Conservation (phyloP, 176 grass and related monocot genomes). For the Saccharum officinarum region DNA sequence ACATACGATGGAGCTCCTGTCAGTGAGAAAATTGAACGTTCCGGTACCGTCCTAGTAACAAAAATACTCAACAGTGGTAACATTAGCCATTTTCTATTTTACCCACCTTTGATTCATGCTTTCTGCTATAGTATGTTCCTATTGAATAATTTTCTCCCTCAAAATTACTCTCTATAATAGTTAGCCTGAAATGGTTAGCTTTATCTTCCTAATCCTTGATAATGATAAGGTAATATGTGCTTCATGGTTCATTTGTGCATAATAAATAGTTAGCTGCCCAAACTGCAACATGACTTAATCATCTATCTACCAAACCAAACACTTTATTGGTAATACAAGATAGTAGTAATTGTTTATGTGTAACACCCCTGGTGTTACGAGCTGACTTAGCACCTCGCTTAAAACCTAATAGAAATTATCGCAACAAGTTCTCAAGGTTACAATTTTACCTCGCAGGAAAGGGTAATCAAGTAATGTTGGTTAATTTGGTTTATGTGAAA, state of each 20-base stretch:
- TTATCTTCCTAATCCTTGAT: background rate
- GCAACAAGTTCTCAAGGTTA: no score
- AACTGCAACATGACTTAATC: constrained; percentile 23
- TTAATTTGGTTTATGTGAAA: no score
- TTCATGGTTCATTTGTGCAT: constrained; percentile 8
- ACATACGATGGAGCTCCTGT: background rate
- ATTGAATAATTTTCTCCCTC: background rate
- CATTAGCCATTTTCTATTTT: background rate
- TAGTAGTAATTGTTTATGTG: background rate
- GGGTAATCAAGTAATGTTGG: no score
- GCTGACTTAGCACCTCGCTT: no score
- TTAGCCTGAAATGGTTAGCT: constrained; percentile 25
- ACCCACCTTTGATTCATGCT: background rate
- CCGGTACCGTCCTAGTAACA: background rate
- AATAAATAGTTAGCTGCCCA: constrained; percentile 17
- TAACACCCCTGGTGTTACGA: no score
- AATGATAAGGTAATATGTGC: background rate
- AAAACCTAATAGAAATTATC: no score
- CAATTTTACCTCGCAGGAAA: no score
- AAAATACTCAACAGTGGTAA: background rate
- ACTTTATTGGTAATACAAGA: background rate
- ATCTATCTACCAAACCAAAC: constrained; percentile 10
- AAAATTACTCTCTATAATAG: background rate
- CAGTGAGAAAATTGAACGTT: no score
- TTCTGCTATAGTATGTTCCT: background rate